Percentiles rank a stretch among this genome's conserved stretches.
Evolutionary conservation across 306 rosid species (phyloP).

Genomic region (Gastrolobium villosum): DNA sequence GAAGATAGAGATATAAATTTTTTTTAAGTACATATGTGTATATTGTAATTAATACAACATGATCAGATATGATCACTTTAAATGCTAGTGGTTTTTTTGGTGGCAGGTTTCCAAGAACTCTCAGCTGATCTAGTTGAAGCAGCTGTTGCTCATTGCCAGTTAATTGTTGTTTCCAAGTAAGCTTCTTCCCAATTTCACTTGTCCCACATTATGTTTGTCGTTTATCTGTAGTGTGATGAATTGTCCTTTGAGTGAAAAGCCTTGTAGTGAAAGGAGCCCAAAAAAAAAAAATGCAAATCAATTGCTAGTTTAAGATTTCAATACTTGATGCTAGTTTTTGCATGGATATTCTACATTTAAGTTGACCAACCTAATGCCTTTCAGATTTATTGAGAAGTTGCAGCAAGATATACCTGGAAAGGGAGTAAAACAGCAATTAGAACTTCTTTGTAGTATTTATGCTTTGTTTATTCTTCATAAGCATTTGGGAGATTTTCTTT

Average conservation of each 20-base stretch:
- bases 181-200: conserved; percentile 48
- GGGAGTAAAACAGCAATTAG: conserved; percentile 87
- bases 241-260: conserved; percentile 10
- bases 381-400: conserved; percentile 91
- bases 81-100: conserved; percentile 20
- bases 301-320: conserved; percentile 18
- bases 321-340: conserved; percentile 17
- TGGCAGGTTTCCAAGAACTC: conserved; percentile 82
- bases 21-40: neutral
- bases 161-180: conserved; percentile 93
- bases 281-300: neutral
- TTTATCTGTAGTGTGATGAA: conserved; percentile 15
- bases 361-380: conserved; percentile 38
- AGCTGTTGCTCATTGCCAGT: conserved; percentile 91
- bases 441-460: conserved; percentile 78
- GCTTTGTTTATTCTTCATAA: conserved; percentile 81
- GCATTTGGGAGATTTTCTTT: conserved; percentile 87
- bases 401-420: conserved; percentile 88
- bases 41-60: conserved; percentile 20
- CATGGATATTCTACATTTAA: conserved; percentile 26
- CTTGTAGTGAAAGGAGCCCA: conserved; percentile 19
- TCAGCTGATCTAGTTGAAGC: conserved; percentile 78
- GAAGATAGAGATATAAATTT: neutral
- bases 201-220: conserved; percentile 16
- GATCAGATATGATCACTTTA: conserved; percentile 15